Base-by-base conservation (phyloP, 1,139 yeast species). In the Saccharomyces hybrid region DNA sequence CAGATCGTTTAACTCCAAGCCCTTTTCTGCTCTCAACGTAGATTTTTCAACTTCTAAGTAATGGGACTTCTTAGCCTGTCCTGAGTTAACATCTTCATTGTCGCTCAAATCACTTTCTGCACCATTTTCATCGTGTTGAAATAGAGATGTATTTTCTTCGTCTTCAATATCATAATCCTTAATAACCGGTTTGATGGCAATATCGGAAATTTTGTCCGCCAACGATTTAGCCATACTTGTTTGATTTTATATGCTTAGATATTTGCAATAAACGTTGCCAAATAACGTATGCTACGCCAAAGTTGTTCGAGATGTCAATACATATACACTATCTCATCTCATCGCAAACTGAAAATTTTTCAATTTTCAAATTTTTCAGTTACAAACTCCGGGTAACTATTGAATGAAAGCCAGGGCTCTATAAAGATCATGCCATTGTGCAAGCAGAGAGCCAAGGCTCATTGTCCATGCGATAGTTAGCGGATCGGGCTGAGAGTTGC, bases 91-190 rank as follows among this genome's bases (percentile, higher is more conserved):
- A 25, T 46, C 52, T 28, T 48, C 63, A 0, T 38, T 14, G 13
- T 61, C 64, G 7, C 61, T 70, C 11, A 64, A 61, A 9, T 65
- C 66, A 20, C 60, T 68, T 4, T 41, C 50, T 14, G 13, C 32
- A 48, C 61, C 63, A 5, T 62, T 60, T 13, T 66, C 71, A 4
- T 64, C 64, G 47, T 70, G 71, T 48, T 74, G 76, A 53, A 76
- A 71, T 3, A 70, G 67, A 13, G 56, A 67, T 16, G 42, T 16
- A 48, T 70, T 69, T 38, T 75, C 81, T 9, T 75, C 77, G 65
- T 88, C 88, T 66, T 90, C 98, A 48, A 91, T 89, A 69, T 90
- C 98, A 62, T 78, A 81, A 65, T 89, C 97, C 30, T 73, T 73
- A 31, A 71, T 73, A 55, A 73, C 78, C 0, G 95, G 89, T 58